Evolutionary conservation across 1,284 basidiomycete species (phyloP), one percentile per base, ranked within the genome.

Genomic region (Singerocomus rubriflavus): DNA sequence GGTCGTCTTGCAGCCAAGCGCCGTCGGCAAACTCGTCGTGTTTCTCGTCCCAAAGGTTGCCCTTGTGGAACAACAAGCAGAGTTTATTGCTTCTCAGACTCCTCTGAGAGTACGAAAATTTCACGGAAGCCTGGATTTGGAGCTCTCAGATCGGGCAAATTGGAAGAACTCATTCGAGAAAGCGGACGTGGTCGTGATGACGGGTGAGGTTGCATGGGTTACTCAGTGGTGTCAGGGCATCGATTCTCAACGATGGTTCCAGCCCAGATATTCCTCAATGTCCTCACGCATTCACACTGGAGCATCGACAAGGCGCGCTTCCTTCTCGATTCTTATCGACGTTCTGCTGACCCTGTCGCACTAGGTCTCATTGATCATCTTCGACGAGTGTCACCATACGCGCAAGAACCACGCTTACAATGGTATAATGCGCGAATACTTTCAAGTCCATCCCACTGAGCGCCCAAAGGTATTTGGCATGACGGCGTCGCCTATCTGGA

Each of bases 401-500:
- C 75, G 82, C 47, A 89, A 89, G 65, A 87, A 86, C 49, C 86
- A 92, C 60, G 84, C 89, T 0, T 91, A 90, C 58, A 89, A 88
- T 57, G 78, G 78, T 17, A 88, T 93, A 51, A 85, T 93, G 82
- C 78, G 79, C 17, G 84, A 89, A 67, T 92, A 91, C 65, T 79
- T 80, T 56, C 76, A 81, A 46, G 71, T 75, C 40, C 68, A 77
- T 33, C 53, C 60, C 1, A 40, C 68, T 4, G 60, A 71, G 11
- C 76, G 87, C 16, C 91, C 91, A 2, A 91, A 86, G 62, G 75
- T 93, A n/a, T 89, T 93, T 57, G 91, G 91, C 5, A 86, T 93
- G 82, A 93, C 91, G 0, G 91, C 91, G 0, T 91, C 88, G 25
- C 90, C 91, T 0, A 81, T 91, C 29, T 91, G 85, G 84, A 87